phyloP scores from a whole-genome alignment of 257 asterid species.

The Nicotiana otophora region DNA sequence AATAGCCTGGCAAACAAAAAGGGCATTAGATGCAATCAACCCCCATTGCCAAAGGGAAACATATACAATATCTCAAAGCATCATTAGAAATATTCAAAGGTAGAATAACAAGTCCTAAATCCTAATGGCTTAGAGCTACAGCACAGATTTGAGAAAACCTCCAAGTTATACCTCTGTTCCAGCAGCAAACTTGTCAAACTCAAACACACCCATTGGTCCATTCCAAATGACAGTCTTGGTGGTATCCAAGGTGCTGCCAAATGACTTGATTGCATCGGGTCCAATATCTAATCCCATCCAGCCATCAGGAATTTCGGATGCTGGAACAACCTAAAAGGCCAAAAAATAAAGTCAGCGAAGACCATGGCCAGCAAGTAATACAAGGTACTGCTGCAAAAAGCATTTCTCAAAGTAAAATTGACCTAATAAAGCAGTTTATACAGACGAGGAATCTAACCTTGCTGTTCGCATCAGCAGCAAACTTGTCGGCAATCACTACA shows the following conservation, averaged over 20 bases:
- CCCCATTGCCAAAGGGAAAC: background rate
- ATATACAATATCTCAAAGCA: background rate
- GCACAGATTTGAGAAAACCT: background rate
- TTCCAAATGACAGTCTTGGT: conserved; percentile 77
- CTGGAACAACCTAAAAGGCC: conserved; percentile 50
- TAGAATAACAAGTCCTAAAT: conserved; percentile 4
- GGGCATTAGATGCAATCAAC: background rate
- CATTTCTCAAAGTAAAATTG: background rate
- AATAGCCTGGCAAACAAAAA: conserved; percentile 35
- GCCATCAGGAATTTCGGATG: conserved; percentile 79
- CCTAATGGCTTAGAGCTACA: background rate
- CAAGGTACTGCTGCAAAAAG: background rate
- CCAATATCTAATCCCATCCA: conserved; percentile 94
- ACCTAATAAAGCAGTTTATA: conserved; percentile 4
- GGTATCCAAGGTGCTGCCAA: conserved; percentile 52
- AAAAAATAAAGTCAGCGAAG: background rate
- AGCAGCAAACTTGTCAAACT: conserved; percentile 80
- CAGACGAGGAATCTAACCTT: conserved; percentile 32
- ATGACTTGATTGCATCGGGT: conserved; percentile 65
- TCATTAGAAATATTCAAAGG: background rate
- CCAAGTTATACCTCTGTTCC: conserved; percentile 61
- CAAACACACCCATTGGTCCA: conserved; percentile 91
- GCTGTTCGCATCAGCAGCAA: conserved; percentile 77
- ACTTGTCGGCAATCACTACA: conserved; percentile 70
- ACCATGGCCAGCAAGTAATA: no score